Percentiles rank a stretch among this genome's conserved stretches.
These are phyloP conservation scores for Podospora australis DNA, from an alignment of 495 filamentous ascomycete species.

Conservation along the genomic window DNA sequence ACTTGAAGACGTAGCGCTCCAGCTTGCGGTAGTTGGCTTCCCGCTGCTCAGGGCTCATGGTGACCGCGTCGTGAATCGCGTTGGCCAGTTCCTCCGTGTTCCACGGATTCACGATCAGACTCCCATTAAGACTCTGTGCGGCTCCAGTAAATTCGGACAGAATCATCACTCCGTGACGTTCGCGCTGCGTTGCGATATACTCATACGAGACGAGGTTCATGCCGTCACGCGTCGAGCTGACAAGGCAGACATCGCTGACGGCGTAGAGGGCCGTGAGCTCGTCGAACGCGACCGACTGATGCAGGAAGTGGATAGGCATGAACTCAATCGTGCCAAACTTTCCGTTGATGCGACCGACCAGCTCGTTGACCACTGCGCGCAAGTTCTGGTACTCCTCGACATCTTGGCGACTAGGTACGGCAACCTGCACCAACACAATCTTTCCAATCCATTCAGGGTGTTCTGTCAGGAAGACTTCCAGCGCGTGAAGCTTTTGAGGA, in stretches of 20 bases:
- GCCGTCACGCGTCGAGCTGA: conserved; percentile 87
- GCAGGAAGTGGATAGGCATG: conserved; percentile 90
- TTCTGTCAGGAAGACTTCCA: conserved; percentile 84
- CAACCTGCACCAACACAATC: conserved; percentile 87
- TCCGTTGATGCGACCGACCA: conserved; percentile 88
- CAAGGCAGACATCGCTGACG: conserved; percentile 81
- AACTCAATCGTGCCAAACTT: conserved; percentile 90
- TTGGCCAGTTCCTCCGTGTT: conserved; percentile 84
- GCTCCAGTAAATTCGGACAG: conserved; percentile 91
- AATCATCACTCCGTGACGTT: conserved; percentile 81
- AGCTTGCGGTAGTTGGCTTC: conserved; percentile 75
- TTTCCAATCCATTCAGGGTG: conserved; percentile 90
- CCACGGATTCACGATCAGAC: conserved; percentile 85
- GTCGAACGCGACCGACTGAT: conserved; percentile 80
- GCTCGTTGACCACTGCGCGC: conserved; percentile 78
- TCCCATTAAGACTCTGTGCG: conserved; percentile 78
- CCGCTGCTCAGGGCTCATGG: conserved; percentile 77
- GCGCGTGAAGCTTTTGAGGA: conserved; percentile 87
- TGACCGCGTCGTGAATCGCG: conserved; percentile 76
- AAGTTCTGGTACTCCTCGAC: conserved; percentile 96
- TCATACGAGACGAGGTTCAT: conserved; percentile 98
- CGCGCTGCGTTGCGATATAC: conserved; percentile 83
- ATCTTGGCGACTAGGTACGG: conserved; percentile 83
- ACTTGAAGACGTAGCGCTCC: conserved; percentile 77
- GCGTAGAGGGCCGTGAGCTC: conserved; percentile 92